phyloP scores from a whole-genome alignment of 768 basidiomycete species.

The Tricholoma matsutake region DNA sequence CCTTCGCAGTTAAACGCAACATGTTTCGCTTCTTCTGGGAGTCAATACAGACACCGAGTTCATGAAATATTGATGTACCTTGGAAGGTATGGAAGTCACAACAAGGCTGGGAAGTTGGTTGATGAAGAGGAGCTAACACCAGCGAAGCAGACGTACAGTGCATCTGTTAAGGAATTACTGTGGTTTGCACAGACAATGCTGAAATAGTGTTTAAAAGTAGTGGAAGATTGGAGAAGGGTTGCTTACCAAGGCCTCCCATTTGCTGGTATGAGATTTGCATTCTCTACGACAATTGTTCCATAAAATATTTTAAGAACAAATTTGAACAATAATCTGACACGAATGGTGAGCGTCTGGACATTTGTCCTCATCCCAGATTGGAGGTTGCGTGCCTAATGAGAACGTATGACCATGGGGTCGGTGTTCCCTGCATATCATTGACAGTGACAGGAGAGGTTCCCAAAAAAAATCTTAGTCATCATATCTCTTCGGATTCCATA shows the following conservation, averaged over 20 bases:
- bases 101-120: slow-evolving; percentile 50
- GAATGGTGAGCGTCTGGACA: background rate
- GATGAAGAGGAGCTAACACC: background rate
- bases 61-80: slow-evolving; percentile 36
- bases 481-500: too few species aligned
- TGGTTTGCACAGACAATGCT: slow-evolving; percentile 88
- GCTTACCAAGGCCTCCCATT: slow-evolving; percentile 73
- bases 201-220: slow-evolving; percentile 1
- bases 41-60: background rate
- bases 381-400: slow-evolving; percentile 55
- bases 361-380: background rate
- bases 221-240: background rate
- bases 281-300: slow-evolving; percentile 84
- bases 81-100: slow-evolving; percentile 68
- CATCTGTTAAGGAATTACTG: slow-evolving; percentile 83
- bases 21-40: slow-evolving; percentile 63
- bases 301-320: slow-evolving; percentile 92
- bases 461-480: too few species aligned
- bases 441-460: slow-evolving; percentile 16
- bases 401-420: slow-evolving; percentile 59
- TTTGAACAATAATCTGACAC: slow-evolving; percentile 59
- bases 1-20: slow-evolving; percentile 83
- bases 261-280: slow-evolving; percentile 63
- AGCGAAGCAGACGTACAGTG: slow-evolving; percentile 51
- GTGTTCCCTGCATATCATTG: slow-evolving; percentile 25